These are phyloP conservation scores for Bigelowiella natans DNA, from an alignment of 78 protist species.

Conservation along the genomic window DNA sequence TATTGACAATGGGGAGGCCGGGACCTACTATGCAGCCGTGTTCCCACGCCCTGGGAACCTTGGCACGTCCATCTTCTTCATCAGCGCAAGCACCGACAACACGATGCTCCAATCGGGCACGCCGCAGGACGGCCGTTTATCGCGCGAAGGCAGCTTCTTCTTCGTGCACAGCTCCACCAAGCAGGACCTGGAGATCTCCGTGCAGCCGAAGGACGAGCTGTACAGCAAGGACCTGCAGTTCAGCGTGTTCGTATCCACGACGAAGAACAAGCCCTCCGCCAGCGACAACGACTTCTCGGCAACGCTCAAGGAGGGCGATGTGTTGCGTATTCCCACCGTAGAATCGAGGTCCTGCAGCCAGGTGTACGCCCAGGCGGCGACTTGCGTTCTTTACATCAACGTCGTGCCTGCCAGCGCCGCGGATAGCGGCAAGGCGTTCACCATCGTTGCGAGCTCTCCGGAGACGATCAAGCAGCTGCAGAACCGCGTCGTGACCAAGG, in stretches of 20 bases:
- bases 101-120: not conserved
- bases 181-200: not conserved
- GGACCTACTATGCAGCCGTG: too few species aligned
- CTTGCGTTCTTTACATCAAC: too few species aligned
- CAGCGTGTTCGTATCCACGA: not conserved
- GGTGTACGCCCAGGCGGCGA: too few species aligned
- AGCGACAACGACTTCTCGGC: not conserved
- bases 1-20: too few species aligned
- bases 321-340: not conserved
- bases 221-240: not conserved
- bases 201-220: not conserved
- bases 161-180: not conserved
- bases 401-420: too few species aligned
- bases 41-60: too few species aligned
- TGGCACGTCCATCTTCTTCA: too few species aligned
- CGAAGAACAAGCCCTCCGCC: not conserved
- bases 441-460: too few species aligned
- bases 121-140: not conserved
- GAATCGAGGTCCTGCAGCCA: too few species aligned
- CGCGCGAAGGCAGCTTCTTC: not conserved
- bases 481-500: too few species aligned
- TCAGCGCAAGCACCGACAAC: not conserved
- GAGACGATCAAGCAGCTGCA: too few species aligned
- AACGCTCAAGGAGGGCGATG: not conserved
- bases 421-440: too few species aligned